Conservation (phyloP, 2,329 filamentous ascomycete species). For the Orbilia blumenaviensis region DNA sequence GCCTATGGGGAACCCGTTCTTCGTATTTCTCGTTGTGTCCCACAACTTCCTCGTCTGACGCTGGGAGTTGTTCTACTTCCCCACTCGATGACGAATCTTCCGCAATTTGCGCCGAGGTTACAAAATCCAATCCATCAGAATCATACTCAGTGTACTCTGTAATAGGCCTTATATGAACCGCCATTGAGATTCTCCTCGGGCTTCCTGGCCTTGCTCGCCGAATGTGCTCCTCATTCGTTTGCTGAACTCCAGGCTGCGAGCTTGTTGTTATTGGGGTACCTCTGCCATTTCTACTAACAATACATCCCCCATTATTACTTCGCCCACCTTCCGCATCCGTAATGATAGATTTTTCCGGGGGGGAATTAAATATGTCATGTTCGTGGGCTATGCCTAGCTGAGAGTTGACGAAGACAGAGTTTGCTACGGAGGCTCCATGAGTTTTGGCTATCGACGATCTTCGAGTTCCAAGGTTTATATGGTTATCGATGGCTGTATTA, state of each 20-base stretch:
- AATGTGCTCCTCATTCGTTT: background rate
- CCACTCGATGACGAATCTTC: background rate
- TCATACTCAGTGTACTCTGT: constrained; percentile 37
- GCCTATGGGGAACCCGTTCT: constrained; percentile 15
- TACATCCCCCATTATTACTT: background rate
- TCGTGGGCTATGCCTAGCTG: background rate
- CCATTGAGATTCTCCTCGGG: background rate
- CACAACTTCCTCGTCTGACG: background rate
- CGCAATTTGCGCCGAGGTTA: background rate
- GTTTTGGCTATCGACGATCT: constrained; percentile 3
- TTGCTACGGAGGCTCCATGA: background rate
- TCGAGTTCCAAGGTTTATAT: background rate
- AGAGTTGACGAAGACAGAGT: background rate
- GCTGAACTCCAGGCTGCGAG: background rate
- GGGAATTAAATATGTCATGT: background rate
- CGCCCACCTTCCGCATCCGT: background rate
- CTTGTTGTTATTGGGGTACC: background rate
- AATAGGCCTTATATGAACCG: background rate
- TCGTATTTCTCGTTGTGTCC: background rate
- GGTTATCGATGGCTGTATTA: background rate
- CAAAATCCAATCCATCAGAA: constrained; percentile 18
- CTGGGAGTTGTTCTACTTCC: background rate
- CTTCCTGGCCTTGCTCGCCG: background rate
- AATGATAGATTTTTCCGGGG: background rate
- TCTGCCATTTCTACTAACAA: background rate